Evolutionary conservation across 2,329 filamentous ascomycete genomes (phyloP), one percentile per base, ranked within the genome.

Genomic region (Ceratocystis cacaofunesta): DNA sequence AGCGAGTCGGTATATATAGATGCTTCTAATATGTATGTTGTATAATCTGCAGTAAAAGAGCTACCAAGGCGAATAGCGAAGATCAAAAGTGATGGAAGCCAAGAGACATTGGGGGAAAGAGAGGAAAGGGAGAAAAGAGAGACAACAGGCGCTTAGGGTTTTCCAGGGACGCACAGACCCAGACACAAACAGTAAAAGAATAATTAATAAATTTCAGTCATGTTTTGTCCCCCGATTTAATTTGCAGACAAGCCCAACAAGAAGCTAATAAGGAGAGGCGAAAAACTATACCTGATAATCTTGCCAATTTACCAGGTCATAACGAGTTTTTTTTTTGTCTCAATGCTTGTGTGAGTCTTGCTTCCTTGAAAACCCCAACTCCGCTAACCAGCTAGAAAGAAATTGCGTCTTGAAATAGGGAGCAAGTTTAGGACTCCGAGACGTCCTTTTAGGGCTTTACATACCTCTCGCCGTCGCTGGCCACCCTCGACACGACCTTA

Each of bases 41-140:
- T 41, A 41, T 41, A 41, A 41, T 15, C 36, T 41, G 36, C 36
- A 25, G 22, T 52, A 52, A 19, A 52, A 10, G 48, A 22, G 12
- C 19, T 19, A 52, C 22, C 22, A 52, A 5, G 15, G 48, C 19
- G 25, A 52, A 25, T 15, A 52, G 22, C 19, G 22, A 52, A 28
- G 48, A 52, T 52, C 48, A 61, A 61, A 12, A 15, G 63, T 43
- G 63, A 32, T 22, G 36, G 44, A 63, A 63, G 43, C 55, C 55
- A 58, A 58, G 55, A 58, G 55, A 58, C 12, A 52, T 19, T 50
- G 22, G 52, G 22, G 41, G 22, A 30, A 32, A 48, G 44, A 0
- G 17, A 46, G 28, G 2, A 32, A 44, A 65, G 48, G 32, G 22
- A 30, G 25, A 19, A 22, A 62, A 41, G 17, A 41, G 25, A 61